Evolutionary conservation across 805 yeast genomes (phyloP).

Genomic region (Isabelozyma pseudorhagii): DNA sequence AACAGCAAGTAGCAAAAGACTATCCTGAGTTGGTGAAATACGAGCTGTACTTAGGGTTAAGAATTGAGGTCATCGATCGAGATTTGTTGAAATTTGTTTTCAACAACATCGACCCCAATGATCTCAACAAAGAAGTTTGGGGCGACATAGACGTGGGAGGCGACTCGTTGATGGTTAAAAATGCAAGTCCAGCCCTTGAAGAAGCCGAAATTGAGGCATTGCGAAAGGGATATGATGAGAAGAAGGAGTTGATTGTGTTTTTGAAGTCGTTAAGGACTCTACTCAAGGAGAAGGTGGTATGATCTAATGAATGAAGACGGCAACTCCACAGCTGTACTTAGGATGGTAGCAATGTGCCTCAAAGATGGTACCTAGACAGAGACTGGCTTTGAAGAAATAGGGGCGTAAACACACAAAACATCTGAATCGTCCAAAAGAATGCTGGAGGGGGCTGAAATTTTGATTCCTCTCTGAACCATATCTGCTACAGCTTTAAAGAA

Average conservation of each 20-base stretch:
- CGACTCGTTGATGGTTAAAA: constrained; percentile 33
- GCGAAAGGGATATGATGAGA: constrained; percentile 20
- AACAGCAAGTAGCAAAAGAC: constrained; percentile 44
- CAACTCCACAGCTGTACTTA: no score
- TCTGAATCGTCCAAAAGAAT: no score
- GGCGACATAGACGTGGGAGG: constrained; percentile 46
- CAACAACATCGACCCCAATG: constrained; percentile 42
- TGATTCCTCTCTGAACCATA: no score
- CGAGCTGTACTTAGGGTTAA: constrained; percentile 54
- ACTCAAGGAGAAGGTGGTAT: background rate
- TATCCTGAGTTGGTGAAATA: constrained; percentile 50
- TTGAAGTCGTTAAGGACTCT: constrained; percentile 13
- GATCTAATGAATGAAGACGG: background rate
- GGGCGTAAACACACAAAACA: no score
- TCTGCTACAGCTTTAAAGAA: no score
- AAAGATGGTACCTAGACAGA: no score
- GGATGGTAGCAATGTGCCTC: no score
- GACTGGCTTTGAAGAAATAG: no score
- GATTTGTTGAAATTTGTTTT: constrained; percentile 49
- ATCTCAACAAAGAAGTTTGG: constrained; percentile 39
- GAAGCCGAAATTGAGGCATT: constrained; percentile 9
- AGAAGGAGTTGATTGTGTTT: constrained; percentile 24
- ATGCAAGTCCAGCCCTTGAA: constrained; percentile 37
- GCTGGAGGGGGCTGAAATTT: no score
- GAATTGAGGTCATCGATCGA: constrained; percentile 47